Evolutionary conservation across 805 yeast genomes (phyloP), one percentile per base, ranked within the genome.

Genomic region (Candida oleophila): DNA sequence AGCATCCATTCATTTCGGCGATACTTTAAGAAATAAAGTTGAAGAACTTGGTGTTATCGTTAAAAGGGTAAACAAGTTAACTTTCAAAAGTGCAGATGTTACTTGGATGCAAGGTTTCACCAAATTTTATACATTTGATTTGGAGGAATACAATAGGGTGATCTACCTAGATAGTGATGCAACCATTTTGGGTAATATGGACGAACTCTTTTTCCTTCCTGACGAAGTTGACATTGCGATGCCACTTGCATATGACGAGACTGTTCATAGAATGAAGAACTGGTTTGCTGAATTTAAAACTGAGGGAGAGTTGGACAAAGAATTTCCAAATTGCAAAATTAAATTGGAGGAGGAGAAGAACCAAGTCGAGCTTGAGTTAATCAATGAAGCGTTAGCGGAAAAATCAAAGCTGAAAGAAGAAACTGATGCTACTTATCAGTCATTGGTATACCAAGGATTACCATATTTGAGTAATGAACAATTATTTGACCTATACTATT

Each of bases 31-130:
- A 20, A 12, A 33, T 4, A 12, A 32, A 18, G 3, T 41, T 11
- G 25, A 8, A 3, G 12, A 18, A 19, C n/a, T 41, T n/a, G 15
- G 18, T 14, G 19, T 41, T 3, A n/a, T 15, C 3, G 14, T 20
- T 11, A 41, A 33, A n/a, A 21, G 4, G 28, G 39, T 4, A 3
- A 44, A 49, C 19, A 32, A 19, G 12, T 34, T 54, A 42, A 38
- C 45, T 25, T 44, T 50, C 14, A 28, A 34, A 16, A 38, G 49
- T 18, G 55, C 49, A 16, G 46, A 43, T 11, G 43, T 48, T 4
- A 55, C 68, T 34, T 82, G 86, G 85, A 50, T 64, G 3, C 64
- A 70, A 3, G 74, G 83, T 46, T 77, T 78, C 51, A 80, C 85
- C 1, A 83, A 83, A 54, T 63, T 83, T 22, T 64, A 72, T 49